Percentiles rank a stretch among this genome's conserved stretches.
Conservation (phyloP, 495 filamentous ascomycete genomes). For the Eremomyces bilateralis region DNA sequence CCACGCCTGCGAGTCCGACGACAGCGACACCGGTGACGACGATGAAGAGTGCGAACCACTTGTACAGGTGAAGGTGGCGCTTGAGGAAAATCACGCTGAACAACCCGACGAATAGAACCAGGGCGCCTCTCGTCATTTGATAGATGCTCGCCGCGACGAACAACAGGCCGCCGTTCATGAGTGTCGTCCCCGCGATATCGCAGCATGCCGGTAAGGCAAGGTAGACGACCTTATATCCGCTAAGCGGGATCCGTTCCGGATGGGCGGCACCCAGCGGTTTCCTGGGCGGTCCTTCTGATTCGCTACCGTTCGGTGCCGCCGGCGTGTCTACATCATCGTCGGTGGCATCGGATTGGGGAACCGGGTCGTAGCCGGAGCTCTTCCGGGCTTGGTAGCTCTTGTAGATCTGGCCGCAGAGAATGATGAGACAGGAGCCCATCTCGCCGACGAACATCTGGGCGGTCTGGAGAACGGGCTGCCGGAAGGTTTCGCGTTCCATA, state of each 20-base stretch:
- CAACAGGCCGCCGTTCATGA: slow-evolving; percentile 88
- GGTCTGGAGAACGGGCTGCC: slow-evolving; percentile 92
- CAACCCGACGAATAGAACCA: slow-evolving; percentile 85
- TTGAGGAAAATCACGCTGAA: slow-evolving; percentile 84
- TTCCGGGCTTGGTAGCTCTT: slow-evolving; percentile 16
- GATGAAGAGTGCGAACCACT: slow-evolving; percentile 72
- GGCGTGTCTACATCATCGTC: slow-evolving; percentile 28
- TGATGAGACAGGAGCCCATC: slow-evolving; percentile 77
- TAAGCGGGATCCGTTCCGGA: slow-evolving; percentile 29
- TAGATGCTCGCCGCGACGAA: slow-evolving; percentile 92
- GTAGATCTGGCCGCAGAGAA: slow-evolving; percentile 41
- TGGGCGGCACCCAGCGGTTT: slow-evolving; percentile 17
- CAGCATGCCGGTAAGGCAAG: slow-evolving; percentile 77
- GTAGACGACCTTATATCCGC: slow-evolving; percentile 50
- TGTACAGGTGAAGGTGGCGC: slow-evolving; percentile 54
- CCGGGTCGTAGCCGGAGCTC: slow-evolving; percentile 37
- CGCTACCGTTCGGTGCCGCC: slow-evolving; percentile 11
- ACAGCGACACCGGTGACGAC: slow-evolving; percentile 77
- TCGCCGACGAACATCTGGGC: slow-evolving; percentile 89
- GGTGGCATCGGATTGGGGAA: slow-evolving; percentile 17
- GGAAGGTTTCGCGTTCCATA: slow-evolving; percentile 46
- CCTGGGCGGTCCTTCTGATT: slow-evolving; percentile 21
- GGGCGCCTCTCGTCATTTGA: slow-evolving; percentile 90
- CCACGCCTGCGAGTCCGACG: slow-evolving; percentile 70
- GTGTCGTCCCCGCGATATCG: slow-evolving; percentile 83